Evolutionary conservation across 805 yeast genomes (phyloP), one percentile per base, ranked within the genome.

Genomic region (Saccharomycopsis sp.): DNA sequence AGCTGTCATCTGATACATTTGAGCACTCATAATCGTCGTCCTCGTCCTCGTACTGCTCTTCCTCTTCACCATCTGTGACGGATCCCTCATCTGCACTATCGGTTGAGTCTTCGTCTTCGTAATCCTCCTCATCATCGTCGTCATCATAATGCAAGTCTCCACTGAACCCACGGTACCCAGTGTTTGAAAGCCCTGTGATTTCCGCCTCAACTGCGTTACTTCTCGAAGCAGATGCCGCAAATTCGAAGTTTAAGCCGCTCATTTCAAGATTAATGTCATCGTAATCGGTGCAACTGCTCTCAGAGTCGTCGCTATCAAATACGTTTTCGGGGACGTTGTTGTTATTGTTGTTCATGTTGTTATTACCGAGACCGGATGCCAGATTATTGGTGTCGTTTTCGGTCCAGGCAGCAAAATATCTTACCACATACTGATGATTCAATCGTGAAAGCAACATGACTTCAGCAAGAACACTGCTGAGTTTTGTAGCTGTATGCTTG

Each of bases 341-440:
- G 38, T 12, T 29, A n/a, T n/a, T n/a, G n/a, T n/a, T n/a, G n/a
- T n/a, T n/a, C n/a, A n/a, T n/a, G n/a, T n/a, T n/a, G n/a, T n/a
- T n/a, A 14, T 35, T 35, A 35, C 14, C 8, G 14, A 35, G 41
- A 35, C 41, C 41, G 8, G 41, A 14, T 14, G 50, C 50, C 17
- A 15, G 17, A 14, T 12, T 14, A 55, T 64, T 68, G 34, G 65
- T 62, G 29, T 84, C 85, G 57, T 89, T 96, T 68, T 92, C 97
- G 3, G 93, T 80, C 99, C 99, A 94, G 0, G 97, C 97, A 2
- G 97, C 96, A 72, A 89, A 94, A 71, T 94, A 94, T 58, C 99
- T 75, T 2, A 94, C 99, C 47, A 94, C 97, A 69, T 90, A 93
- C 68, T 92, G 97, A 68, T 94, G 97, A 65, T 92, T 93, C 56